A percentile compares a stretch with the other conserved stretches of the same genome.
Conservation (phyloP, 768 basidiomycete genomes). For the Mycena sanguinolenta region DNA sequence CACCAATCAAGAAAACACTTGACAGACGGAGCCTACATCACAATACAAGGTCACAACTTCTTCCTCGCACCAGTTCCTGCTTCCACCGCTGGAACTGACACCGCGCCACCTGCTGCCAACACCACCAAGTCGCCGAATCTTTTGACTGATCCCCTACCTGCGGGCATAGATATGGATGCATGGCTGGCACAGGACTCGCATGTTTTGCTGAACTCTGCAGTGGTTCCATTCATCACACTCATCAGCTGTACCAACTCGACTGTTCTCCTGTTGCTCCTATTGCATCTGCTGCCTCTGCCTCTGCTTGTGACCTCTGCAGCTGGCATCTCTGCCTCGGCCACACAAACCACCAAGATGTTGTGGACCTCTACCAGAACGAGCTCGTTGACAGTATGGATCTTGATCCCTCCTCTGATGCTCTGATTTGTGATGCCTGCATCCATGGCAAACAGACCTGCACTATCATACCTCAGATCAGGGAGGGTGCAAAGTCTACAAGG, state of each 20-base stretch:
- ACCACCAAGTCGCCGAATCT: too few relatives aligned
- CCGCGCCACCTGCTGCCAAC: not conserved
- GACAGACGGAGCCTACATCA: not conserved
- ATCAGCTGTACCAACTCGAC: slow-evolving; percentile 15
- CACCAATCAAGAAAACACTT: not conserved
- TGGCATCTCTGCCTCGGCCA: slow-evolving; percentile 17
- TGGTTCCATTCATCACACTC: not conserved
- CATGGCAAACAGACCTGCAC: slow-evolving; percentile 53
- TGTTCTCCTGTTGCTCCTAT: not conserved
- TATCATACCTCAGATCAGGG: slow-evolving; percentile 46
- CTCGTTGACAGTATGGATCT: slow-evolving; percentile 1
- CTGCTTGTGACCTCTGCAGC: not conserved
- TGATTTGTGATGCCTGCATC: slow-evolving; percentile 43
- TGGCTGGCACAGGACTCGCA: not conserved
- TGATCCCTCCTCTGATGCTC: not conserved
- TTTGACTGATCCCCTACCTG: not conserved
- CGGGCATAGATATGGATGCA: not conserved
- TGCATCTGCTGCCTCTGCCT: not conserved
- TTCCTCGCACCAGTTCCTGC: not conserved
- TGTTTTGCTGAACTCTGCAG: slow-evolving; percentile 7
- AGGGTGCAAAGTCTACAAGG: slow-evolving; percentile 43
- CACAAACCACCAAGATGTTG: not conserved
- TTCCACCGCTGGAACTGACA: not conserved
- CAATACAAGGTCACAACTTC: not conserved
- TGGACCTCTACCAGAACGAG: not conserved